Percentiles rank a stretch among this genome's conserved stretches.
phyloP scores from a whole-genome alignment of 2,329 filamentous ascomycete genomes.

The Arthrobotrys sphaeroides region DNA sequence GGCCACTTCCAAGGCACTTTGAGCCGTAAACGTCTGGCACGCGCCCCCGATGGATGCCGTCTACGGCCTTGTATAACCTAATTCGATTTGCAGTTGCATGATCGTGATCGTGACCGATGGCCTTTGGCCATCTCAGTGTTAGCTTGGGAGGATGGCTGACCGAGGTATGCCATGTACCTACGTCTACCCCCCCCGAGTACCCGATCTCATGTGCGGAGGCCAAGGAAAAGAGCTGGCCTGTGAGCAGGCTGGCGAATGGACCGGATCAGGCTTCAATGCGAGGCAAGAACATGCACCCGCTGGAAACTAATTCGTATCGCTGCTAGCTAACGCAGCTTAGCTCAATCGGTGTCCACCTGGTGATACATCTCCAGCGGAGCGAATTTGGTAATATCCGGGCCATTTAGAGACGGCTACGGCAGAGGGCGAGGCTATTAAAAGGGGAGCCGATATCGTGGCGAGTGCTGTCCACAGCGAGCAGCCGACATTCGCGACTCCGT shows the following conservation, averaged over 20 bases:
- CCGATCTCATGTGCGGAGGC: neutral
- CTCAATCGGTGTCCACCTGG: constrained; percentile 18
- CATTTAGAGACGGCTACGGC: neutral
- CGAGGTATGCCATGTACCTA: constrained; percentile 14
- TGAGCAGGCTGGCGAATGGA: neutral
- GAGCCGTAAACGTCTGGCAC: constrained; percentile 17
- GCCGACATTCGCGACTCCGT: constrained; percentile 38
- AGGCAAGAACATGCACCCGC: constrained; percentile 13
- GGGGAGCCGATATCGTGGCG: constrained; percentile 23
- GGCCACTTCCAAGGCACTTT: constrained; percentile 13
- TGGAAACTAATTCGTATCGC: neutral
- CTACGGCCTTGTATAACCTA: constrained; percentile 54
- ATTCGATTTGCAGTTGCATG: constrained; percentile 36
- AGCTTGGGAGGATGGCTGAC: constrained; percentile 14
- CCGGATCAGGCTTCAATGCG: constrained; percentile 6
- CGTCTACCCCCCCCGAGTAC: neutral
- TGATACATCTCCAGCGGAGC: neutral
- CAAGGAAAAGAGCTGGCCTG: no score
- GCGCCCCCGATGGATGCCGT: constrained; percentile 52
- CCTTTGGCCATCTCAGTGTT: constrained; percentile 12
- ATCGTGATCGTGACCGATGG: constrained; percentile 23
- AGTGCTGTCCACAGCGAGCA: neutral
- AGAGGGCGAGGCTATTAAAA: constrained; percentile 2
- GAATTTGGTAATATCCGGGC: constrained; percentile 12
- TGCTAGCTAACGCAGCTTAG: neutral